Evolutionary conservation across 2,329 filamentous ascomycete genomes (phyloP), one percentile per base, ranked within the genome.

Genomic region (Penicillium sp.): DNA sequence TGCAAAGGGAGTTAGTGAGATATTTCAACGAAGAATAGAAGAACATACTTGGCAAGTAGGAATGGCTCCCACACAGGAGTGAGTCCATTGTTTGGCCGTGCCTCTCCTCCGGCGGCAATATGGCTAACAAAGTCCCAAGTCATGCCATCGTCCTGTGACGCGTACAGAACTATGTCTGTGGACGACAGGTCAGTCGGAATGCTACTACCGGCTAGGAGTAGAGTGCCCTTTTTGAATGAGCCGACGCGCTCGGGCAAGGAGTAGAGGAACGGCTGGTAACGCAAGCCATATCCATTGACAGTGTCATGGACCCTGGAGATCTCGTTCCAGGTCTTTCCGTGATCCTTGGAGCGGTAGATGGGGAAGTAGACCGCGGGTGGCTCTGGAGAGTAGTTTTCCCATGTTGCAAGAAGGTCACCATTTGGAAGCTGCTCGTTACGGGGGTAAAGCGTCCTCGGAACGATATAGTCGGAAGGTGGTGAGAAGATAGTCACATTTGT

Each of bases 51-150:
- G 39, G 76, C 71, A 49, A 80, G 61, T 37, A 87, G 67, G 64
- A 84, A 86, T 0, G 84, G 84, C 64, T 88, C 85, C 84, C 84
- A 88, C 19, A 88, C 80, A 0, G 83, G 82, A 0, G 81, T 84
- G 33, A 81, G 64, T 1, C 81, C 83, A 59, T 87, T 85, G 60
- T 79, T 75, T 3, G 83, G 78, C 0, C 71, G 59, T 2, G 83
- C 82, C 41, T 74, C 73, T n/a, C 82, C 82, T 31, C 84, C 84
- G 2, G 72, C 69, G 1, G 83, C 83, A 39, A 87, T 77, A 56
- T 81, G 76, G 51, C 78, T 82, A 45, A 86, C 77, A 56, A 86
- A 87, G 26, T 78, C 69, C 84, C 84, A 88, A 1, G 77, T 82
- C 31, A 67, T 58, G 6, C 83, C 84, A 39, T 71, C 68, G 61